Evolutionary conservation across 805 yeast species (phyloP).

Genomic region (Saccharomycopsis sp.): DNA sequence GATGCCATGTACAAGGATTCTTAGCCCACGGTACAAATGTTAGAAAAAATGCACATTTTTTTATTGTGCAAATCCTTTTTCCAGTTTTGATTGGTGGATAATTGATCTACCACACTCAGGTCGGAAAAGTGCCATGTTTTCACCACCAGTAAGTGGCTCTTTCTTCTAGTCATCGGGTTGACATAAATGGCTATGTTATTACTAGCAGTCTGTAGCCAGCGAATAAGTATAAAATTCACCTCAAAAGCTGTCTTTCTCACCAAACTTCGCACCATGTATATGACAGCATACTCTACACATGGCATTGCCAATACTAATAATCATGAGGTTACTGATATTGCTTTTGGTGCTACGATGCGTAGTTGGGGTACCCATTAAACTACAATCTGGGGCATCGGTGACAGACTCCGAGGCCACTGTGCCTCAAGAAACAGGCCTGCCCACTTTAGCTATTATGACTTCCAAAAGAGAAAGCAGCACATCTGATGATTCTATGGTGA

Average conservation of each 20-base stretch:
- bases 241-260: too few relatives aligned
- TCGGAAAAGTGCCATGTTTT: not conserved
- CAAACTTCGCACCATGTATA: too few relatives aligned
- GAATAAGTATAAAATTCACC: too few relatives aligned
- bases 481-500: not conserved
- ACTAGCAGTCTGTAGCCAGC: too few relatives aligned
- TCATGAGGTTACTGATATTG: not conserved
- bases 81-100: not conserved
- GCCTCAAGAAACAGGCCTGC: not conserved
- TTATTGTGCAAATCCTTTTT: not conserved
- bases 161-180: not conserved
- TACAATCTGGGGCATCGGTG: not conserved
- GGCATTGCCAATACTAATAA: not conserved
- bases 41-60: not conserved
- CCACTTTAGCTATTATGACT: not conserved
- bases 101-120: not conserved
- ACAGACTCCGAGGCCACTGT: not conserved
- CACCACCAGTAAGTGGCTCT: too few relatives aligned
- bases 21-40: too few relatives aligned
- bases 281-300: too few relatives aligned
- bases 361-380: not conserved
- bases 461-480: not conserved
- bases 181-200: too few relatives aligned
- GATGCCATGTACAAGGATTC: too few relatives aligned
- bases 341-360: not conserved